Evolutionary conservation across 495 filamentous ascomycete species (phyloP).

Genomic region (Xylaria bambusicola): DNA sequence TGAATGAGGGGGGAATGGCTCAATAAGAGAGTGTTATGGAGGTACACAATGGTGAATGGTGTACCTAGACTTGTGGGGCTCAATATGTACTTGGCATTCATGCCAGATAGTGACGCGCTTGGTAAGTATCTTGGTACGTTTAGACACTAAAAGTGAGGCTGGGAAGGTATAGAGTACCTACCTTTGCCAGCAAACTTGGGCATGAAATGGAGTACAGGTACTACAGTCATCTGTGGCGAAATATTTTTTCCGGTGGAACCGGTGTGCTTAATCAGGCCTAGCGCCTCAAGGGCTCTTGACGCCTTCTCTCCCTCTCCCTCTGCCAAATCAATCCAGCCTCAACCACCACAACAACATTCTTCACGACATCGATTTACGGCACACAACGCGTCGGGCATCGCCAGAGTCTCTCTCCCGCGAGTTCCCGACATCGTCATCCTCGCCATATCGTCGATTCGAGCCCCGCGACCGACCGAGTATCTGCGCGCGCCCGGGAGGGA

Average conservation of each 20-base stretch:
- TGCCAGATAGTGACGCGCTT: too few relatives aligned
- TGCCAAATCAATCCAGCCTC: slow-evolving; percentile 13
- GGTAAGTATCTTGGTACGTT: neutral
- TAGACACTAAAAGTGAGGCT: neutral
- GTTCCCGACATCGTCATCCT: slow-evolving; percentile 11
- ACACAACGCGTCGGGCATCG: slow-evolving; percentile 21
- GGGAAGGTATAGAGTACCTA: neutral
- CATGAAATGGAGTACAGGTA: too few relatives aligned
- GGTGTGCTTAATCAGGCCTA: slow-evolving; percentile 25
- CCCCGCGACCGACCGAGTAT: slow-evolving; percentile 12
- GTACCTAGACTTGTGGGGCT: neutral
- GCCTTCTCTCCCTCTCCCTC: slow-evolving; percentile 16
- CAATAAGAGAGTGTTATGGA: too few relatives aligned
- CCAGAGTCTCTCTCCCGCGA: slow-evolving; percentile 5
- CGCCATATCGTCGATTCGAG: slow-evolving; percentile 4
- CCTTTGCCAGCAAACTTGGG: too few relatives aligned
- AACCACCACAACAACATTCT: slow-evolving; percentile 20
- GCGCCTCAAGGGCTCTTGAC: slow-evolving; percentile 9
- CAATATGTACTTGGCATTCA: neutral
- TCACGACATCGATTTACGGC: slow-evolving; percentile 16
- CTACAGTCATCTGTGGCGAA: slow-evolving; percentile 24
- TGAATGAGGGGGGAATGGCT: too few relatives aligned
- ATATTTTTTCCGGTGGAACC: slow-evolving; percentile 25
- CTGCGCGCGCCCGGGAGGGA: slow-evolving; percentile 24
- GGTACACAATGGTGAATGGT: too few relatives aligned